These are phyloP conservation scores for Acrodontium crateriforme DNA, from an alignment of 2,329 filamentous ascomycete species.

Conservation along the genomic window DNA sequence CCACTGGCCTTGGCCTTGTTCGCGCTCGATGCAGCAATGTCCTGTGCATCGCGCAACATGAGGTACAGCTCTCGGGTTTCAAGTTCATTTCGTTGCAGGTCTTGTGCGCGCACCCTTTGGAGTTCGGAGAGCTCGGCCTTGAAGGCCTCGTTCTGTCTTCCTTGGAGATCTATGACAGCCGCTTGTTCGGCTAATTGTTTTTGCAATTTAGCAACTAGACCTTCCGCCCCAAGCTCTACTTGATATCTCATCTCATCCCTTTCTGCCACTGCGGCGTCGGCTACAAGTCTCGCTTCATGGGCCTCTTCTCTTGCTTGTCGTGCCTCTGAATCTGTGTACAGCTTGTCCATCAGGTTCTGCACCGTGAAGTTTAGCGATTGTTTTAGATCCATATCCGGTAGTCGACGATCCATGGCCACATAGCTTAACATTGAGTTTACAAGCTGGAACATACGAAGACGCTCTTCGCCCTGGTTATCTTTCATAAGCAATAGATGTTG, in stretches of 20 bases:
- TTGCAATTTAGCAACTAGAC: constrained; percentile 81
- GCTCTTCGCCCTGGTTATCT: constrained; percentile 83
- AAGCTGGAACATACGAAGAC: constrained; percentile 88
- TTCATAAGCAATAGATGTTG: constrained; percentile 89
- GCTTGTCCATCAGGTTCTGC: constrained; percentile 83
- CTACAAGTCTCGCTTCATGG: constrained; percentile 77
- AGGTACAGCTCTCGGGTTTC: constrained; percentile 94
- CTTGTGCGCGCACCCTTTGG: constrained; percentile 73
- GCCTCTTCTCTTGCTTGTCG: constrained; percentile 85
- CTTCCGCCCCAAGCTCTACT: constrained; percentile 83
- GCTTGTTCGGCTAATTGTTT: constrained; percentile 88
- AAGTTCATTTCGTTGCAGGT: constrained; percentile 85
- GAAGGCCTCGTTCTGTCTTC: constrained; percentile 70
- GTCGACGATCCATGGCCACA: constrained; percentile 89
- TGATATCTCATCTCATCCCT: constrained; percentile 86
- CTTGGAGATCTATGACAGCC: constrained; percentile 78
- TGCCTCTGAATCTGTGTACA: constrained; percentile 93
- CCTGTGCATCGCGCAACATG: constrained; percentile 94
- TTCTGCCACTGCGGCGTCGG: constrained; percentile 90
- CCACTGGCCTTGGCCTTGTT: constrained; percentile 40
- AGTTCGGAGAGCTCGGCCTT: constrained; percentile 82
- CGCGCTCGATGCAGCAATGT: constrained; percentile 84
- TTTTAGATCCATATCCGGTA: constrained; percentile 96
- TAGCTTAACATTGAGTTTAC: constrained; percentile 99
- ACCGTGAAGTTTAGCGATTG: constrained; percentile 96